Conservation (phyloP, 768 basidiomycete species). For the Mycena haematopus region DNA sequence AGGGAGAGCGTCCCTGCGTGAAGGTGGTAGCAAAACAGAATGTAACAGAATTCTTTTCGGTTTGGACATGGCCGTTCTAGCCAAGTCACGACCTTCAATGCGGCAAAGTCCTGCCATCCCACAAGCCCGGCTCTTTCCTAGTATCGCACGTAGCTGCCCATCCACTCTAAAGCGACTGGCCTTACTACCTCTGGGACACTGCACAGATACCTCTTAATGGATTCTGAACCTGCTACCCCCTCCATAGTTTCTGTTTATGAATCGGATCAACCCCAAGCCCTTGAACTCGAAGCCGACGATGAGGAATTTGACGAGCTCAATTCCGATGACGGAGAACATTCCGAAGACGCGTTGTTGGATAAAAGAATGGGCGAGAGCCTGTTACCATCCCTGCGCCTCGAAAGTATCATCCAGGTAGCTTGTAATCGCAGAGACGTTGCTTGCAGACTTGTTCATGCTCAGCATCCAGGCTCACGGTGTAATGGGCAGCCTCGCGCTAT, state of each 20-base stretch:
- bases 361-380: slow-evolving; percentile 64
- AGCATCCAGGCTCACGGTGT: slow-evolving; percentile 72
- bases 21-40: neutral
- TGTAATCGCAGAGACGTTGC: neutral
- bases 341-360: slow-evolving; percentile 7
- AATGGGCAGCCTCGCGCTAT: slow-evolving; percentile 67
- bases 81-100: neutral
- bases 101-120: neutral
- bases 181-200: neutral
- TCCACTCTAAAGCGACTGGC: neutral
- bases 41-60: neutral
- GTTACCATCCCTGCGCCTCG: slow-evolving; percentile 69
- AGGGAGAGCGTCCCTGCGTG: neutral
- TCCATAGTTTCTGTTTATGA: slow-evolving; percentile 11
- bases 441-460: slow-evolving; percentile 8
- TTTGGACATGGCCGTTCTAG: neutral
- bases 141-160: neutral
- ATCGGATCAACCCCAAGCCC: slow-evolving; percentile 15
- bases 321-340: slow-evolving; percentile 54
- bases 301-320: slow-evolving; percentile 73
- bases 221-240: slow-evolving; percentile 26
- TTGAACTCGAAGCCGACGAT: slow-evolving; percentile 46
- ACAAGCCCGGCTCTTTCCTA: neutral
- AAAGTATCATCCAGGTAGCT: slow-evolving; percentile 59
- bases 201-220: slow-evolving; percentile 14